Base-by-base conservation (phyloP, 306 rosid species). In the Sphenostylis stenocarpa region DNA sequence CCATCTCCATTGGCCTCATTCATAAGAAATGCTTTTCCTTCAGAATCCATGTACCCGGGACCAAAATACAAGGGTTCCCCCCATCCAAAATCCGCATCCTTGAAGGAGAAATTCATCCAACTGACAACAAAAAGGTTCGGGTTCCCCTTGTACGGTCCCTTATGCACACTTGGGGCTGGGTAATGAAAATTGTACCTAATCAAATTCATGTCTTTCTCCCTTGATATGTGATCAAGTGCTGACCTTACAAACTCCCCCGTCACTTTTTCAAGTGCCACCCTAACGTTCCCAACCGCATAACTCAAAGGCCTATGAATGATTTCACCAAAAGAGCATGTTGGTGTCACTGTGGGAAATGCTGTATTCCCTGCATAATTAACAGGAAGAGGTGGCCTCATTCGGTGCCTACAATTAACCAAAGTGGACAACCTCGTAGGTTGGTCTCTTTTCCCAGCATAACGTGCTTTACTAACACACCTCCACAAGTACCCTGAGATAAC, bases 11-110 rank as follows among this genome's bases (percentile, higher is more conserved):
- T 11, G 21, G 15, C 28, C 17, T 67, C 23, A 21, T 68, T 73
- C 67, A 77, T 2, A 44, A 86, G 10, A 15, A 86, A 86, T 0
- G 81, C 83, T 43, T 83, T 86, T 15, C 89, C 89, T 47, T 83
- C 87, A 3, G 87, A 73, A 49, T 80, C 81, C 85, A 81, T 64
- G 7, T 0, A 57, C 0, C 83, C 89, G 0, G 89, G 85, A 0
- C 83, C 87, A 58, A 73, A 61, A 81, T 77, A 57, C 23, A 73
- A 16, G 0, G 87, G 87, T 9, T 63, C 11, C 4, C 85, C 83
- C 74, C 75, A 83, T 9, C 89, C 87, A 63, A 86, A 83, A 73
- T 83, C 70, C 0, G 80, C 56, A 1, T 69, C 80, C 5, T 45
- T 39, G 5, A 6, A 62, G 0, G 84, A 43, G 33, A 86, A 83